phyloP scores from a whole-genome alignment of 2,329 filamentous ascomycete species.

The Exutisphaerella laricina region DNA sequence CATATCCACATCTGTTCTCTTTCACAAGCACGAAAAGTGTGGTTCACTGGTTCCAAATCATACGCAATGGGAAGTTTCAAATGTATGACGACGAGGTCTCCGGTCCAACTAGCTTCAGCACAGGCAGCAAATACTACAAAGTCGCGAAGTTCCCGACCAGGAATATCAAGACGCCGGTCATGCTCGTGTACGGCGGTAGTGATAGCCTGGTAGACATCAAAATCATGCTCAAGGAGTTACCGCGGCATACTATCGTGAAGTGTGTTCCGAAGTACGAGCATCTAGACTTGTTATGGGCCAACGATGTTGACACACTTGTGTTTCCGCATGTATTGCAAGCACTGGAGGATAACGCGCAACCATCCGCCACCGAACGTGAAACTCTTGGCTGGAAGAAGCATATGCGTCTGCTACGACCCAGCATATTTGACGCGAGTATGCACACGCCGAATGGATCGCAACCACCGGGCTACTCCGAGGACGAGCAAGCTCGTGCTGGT shows the following conservation, averaged over 20 bases:
- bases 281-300: conserved; percentile 91
- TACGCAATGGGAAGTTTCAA: conserved; percentile 90
- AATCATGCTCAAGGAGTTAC: conserved; percentile 84
- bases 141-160: conserved; percentile 93
- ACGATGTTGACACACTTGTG: conserved; percentile 74
- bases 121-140: conserved; percentile 81
- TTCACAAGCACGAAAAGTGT: conserved; percentile 96
- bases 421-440: conserved; percentile 21
- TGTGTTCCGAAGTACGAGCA: conserved; percentile 93
- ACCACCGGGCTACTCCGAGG: conserved; percentile 29
- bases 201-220: conserved; percentile 93
- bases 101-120: conserved; percentile 64
- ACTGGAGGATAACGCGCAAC: conserved; percentile 58
- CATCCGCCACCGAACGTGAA: conserved; percentile 21
- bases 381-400: conserved; percentile 18
- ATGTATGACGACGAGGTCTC: conserved; percentile 97
- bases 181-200: conserved; percentile 86
- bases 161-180: conserved; percentile 94
- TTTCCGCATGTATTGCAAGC: conserved; percentile 91
- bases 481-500: conserved; percentile 15
- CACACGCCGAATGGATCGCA: conserved; percentile 17
- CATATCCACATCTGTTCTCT: conserved; percentile 92
- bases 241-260: conserved; percentile 74
- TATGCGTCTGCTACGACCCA: conserved; percentile 15
- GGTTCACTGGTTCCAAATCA: conserved; percentile 99